Base-by-base conservation (phyloP, 148 eudicot genomes). In the Cornus kousa region DNA sequence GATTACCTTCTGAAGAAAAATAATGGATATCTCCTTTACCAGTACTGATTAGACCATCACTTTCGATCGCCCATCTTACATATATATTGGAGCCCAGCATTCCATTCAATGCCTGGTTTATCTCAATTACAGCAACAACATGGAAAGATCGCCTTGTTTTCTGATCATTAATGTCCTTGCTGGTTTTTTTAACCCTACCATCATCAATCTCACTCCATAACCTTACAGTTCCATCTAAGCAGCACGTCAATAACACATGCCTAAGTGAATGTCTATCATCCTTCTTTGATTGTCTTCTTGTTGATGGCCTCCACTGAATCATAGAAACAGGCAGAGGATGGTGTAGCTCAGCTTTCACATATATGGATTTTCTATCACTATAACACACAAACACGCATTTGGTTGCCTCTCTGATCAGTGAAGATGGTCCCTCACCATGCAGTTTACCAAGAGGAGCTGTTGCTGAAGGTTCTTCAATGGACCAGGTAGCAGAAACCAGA, bases 271-370 rank as follows among this genome's bases (percentile, higher is more conserved):
- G 83, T 68, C 78, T 76, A 64, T 80, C 78, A 76, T 81, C 84
- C 71, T 69, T 81, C 23, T 65, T 81, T 55, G 72, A 9, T 81
- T 78, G 87, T 78, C 76, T 88, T 73, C 85, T 89, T 62, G 83
- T 84, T 50, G 86, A 84, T 78, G 98, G 98, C 85, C 99, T 94
- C 98, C 98, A 97, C 77, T 94, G 97, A 73, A 97, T 91, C 80
- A 88, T 86, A 71, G 84, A 83, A 73, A 97, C 90, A 71, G 98
- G 94, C 83, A 88, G 83, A 22, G 97, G 99, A 88, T 97, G 99
- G 72, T 39, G 78, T 78, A 97, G 85, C 82, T 92, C 90, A 77
- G 88, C 46, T 77, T 89, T 80, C 16, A 79, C 73, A 82, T 74
- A 85, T 74, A 83, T 85, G 55, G 85, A 86, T 81, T 88, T 83